These are phyloP conservation scores for Talaromyces rugulosus DNA, from an alignment of 2,329 filamentous ascomycete species.

Conservation along the genomic window DNA sequence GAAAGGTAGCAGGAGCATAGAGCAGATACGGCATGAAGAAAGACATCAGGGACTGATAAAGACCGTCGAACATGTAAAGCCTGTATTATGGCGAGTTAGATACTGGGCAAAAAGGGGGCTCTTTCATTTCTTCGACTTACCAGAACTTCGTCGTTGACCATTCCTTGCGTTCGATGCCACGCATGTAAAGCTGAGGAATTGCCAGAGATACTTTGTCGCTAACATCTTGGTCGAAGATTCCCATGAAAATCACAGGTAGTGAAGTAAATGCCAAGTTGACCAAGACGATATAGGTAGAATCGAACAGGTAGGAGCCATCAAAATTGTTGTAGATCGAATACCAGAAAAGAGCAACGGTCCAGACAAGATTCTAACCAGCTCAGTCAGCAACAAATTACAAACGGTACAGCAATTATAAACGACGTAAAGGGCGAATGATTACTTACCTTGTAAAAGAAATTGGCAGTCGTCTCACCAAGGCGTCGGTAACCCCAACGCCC, in stretches of 20 bases:
- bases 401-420: not conserved
- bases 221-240: constrained; percentile 94
- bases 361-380: constrained; percentile 74
- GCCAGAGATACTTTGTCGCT: constrained; percentile 89
- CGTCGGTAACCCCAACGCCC: constrained; percentile 95
- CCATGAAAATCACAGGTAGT: constrained; percentile 89
- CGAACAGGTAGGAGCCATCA: constrained; percentile 94
- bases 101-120: not conserved
- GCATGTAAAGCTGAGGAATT: constrained; percentile 90
- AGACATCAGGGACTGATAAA: constrained; percentile 90
- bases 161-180: constrained; percentile 91
- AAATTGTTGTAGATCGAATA: constrained; percentile 94
- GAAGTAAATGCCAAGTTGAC: constrained; percentile 98
- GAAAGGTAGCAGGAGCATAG: constrained; percentile 64
- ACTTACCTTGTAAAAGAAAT: constrained; percentile 94
- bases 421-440: not conserved
- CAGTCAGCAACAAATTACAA: constrained; percentile 18
- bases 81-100: constrained; percentile 38
- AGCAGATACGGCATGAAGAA: constrained; percentile 91
- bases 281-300: constrained; percentile 95
- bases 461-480: constrained; percentile 87
- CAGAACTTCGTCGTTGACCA: constrained; percentile 97
- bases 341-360: constrained; percentile 96
- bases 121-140: constrained; percentile 50
- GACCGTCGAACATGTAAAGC: constrained; percentile 89